These are phyloP conservation scores for Recurvomyces mirabilis DNA, from an alignment of 495 filamentous ascomycete species.

Conservation along the genomic window DNA sequence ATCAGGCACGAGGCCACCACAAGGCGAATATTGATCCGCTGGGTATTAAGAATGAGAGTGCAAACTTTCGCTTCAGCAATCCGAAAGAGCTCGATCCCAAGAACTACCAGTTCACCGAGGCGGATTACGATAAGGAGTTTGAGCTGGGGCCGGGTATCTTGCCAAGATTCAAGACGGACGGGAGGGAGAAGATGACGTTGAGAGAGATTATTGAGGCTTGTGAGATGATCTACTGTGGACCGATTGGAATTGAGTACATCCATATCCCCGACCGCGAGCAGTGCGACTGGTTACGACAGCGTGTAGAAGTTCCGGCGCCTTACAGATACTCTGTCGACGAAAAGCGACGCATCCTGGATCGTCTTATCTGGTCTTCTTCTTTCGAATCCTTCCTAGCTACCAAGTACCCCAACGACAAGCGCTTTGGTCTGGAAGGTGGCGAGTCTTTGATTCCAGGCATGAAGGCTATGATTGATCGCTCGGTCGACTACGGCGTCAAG, in stretches of 20 bases:
- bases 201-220: constrained; percentile 88
- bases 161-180: constrained; percentile 78
- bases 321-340: constrained; percentile 95
- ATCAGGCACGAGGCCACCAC: constrained; percentile 96
- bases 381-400: constrained; percentile 90
- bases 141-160: constrained; percentile 88
- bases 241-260: constrained; percentile 95
- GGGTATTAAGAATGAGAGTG: constrained; percentile 75
- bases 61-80: constrained; percentile 75
- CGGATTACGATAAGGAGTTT: constrained; percentile 88
- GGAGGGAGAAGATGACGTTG: constrained; percentile 88
- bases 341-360: constrained; percentile 92
- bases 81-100: constrained; percentile 89
- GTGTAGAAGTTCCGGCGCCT: constrained; percentile 82
- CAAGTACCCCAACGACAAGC: constrained; percentile 99
- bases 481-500: constrained; percentile 95
- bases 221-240: constrained; percentile 91
- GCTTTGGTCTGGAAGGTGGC: constrained; percentile 94
- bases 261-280: constrained; percentile 96
- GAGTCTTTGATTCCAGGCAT: constrained; percentile 95
- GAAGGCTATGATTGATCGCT: constrained; percentile 97
- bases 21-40: constrained; percentile 96
- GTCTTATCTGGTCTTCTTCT: constrained; percentile 93
- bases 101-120: constrained; percentile 88
- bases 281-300: constrained; percentile 94